Percentiles rank a stretch among this genome's conserved stretches.
Conservation (phyloP, 495 filamentous ascomycete species). For the Lasiosphaeria hispida region DNA sequence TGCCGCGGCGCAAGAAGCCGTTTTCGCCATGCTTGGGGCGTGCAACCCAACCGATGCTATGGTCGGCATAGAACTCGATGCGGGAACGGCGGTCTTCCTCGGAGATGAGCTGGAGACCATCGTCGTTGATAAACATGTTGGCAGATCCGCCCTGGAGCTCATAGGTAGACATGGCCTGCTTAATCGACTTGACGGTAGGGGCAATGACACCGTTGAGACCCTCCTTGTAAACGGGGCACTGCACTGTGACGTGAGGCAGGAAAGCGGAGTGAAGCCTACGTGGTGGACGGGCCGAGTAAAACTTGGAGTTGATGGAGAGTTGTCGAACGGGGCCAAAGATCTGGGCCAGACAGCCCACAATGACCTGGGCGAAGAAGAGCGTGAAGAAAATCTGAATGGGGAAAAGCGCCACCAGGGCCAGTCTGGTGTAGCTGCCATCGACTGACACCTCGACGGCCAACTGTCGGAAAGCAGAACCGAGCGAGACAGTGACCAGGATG, state of each 20-base stretch:
- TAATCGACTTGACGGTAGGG: conserved; percentile 67
- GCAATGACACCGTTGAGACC: conserved; percentile 62
- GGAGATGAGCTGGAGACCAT: conserved; percentile 67
- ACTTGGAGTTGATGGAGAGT: conserved; percentile 71
- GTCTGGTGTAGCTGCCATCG: conserved; percentile 57
- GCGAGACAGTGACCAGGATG: conserved; percentile 56
- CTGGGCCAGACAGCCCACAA: conserved; percentile 71
- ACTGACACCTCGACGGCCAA: conserved; percentile 66
- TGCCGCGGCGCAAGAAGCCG: conserved; percentile 60
- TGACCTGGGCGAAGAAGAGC: conserved; percentile 71
- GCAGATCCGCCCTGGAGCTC: conserved; percentile 77
- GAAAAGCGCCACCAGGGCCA: conserved; percentile 60
- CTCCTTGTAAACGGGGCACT: conserved; percentile 74
- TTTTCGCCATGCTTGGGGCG: conserved; percentile 63
- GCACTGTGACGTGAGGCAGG: conserved; percentile 68
- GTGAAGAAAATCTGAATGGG: conserved; percentile 79
- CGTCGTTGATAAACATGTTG: conserved; percentile 80
- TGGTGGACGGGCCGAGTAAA: conserved; percentile 67
- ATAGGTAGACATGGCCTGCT: conserved; percentile 73
- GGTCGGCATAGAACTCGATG: conserved; percentile 66
- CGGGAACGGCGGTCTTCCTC: conserved; percentile 64
- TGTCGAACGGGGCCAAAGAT: conserved; percentile 71
- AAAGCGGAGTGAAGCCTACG: conserved; percentile 50
- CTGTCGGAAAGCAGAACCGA: conserved; percentile 65
- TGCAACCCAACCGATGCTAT: conserved; percentile 79